Evolutionary conservation across 2,329 filamentous ascomycete genomes (phyloP).

Genomic region (Aspergillus sp.): DNA sequence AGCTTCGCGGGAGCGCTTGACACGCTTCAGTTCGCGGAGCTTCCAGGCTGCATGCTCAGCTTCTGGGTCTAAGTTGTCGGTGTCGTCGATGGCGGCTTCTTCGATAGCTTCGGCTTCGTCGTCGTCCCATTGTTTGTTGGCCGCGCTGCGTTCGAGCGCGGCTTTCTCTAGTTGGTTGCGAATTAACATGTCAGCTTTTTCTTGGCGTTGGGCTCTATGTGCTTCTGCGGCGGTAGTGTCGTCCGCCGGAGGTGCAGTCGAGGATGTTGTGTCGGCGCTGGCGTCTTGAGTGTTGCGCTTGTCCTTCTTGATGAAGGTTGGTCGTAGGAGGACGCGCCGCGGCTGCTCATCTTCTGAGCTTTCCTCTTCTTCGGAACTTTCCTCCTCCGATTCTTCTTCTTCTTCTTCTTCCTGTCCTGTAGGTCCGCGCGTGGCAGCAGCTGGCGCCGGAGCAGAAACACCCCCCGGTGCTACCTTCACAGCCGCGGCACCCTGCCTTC

Average conservation of each 20-base stretch:
- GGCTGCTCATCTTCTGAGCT: slow-evolving; percentile 52
- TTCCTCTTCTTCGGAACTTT: slow-evolving; percentile 47
- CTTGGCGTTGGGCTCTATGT: slow-evolving; percentile 49
- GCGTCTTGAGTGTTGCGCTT: slow-evolving; percentile 41
- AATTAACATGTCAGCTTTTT: slow-evolving; percentile 68
- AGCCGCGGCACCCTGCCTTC: slow-evolving; percentile 6
- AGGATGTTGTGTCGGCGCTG: slow-evolving; percentile 14
- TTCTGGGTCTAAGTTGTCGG: slow-evolving; percentile 75
- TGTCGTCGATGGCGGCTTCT: slow-evolving; percentile 74
- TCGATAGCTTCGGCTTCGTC: slow-evolving; percentile 57
- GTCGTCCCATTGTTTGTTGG: slow-evolving; percentile 79
- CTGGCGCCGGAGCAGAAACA: slow-evolving; percentile 10
- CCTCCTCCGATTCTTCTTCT: slow-evolving; percentile 28
- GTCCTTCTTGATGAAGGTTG: slow-evolving; percentile 59
- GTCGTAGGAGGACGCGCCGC: slow-evolving; percentile 51
- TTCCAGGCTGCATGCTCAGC: slow-evolving; percentile 92
- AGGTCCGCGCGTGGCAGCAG: background rate
- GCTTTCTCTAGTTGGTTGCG: slow-evolving; percentile 84
- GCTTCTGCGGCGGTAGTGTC: slow-evolving; percentile 36
- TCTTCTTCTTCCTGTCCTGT: background rate
- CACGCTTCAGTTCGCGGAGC: slow-evolving; percentile 77
- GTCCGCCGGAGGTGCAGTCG: slow-evolving; percentile 12
- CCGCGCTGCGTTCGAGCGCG: slow-evolving; percentile 62
- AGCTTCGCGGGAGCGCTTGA: slow-evolving; percentile 75
- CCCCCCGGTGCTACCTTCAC: slow-evolving; percentile 9